Conservation (phyloP, 1,284 basidiomycete genomes). For the Leccinum idahoense region DNA sequence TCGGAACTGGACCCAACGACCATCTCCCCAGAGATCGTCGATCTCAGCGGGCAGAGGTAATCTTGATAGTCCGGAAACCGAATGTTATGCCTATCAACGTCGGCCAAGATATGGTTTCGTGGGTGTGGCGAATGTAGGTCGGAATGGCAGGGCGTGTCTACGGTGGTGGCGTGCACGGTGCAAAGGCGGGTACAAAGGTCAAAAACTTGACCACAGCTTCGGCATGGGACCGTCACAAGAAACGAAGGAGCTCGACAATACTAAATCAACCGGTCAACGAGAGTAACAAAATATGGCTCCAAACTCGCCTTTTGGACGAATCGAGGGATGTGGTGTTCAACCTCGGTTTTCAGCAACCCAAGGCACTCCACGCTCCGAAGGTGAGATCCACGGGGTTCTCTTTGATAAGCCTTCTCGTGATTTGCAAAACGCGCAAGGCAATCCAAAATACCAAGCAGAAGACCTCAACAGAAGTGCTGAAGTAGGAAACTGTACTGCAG, state of each 20-base stretch:
- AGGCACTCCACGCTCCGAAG: slow-evolving; percentile 49
- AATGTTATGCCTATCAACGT: slow-evolving; percentile 42
- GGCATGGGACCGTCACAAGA: slow-evolving; percentile 54
- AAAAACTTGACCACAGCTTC: slow-evolving; percentile 38
- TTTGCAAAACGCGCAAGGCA: slow-evolving; percentile 45
- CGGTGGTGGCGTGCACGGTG: slow-evolving; percentile 36
- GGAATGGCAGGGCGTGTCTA: slow-evolving; percentile 54
- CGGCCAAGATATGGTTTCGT: slow-evolving; percentile 38
- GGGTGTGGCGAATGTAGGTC: slow-evolving; percentile 31
- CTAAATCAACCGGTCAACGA: slow-evolving; percentile 12
- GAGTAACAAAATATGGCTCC: neutral
- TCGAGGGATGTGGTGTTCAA: slow-evolving; percentile 34
- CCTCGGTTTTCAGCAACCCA: slow-evolving; percentile 35
- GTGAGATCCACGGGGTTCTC: slow-evolving; percentile 21
- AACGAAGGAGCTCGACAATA: slow-evolving; percentile 27
- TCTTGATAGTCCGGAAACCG: slow-evolving; percentile 44
- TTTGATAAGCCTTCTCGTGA: slow-evolving; percentile 26
- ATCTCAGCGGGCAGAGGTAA: slow-evolving; percentile 42
- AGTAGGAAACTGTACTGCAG: too few species aligned
- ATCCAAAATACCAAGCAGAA: slow-evolving; percentile 58
- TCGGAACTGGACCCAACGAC: slow-evolving; percentile 21
- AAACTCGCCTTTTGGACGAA: slow-evolving; percentile 35
- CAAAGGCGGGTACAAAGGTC: slow-evolving; percentile 27
- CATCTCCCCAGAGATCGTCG: slow-evolving; percentile 42
- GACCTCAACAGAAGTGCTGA: slow-evolving; percentile 9